Evolutionary conservation across 495 filamentous ascomycete genomes (phyloP).

Genomic region (Wilcoxina mikolae): DNA sequence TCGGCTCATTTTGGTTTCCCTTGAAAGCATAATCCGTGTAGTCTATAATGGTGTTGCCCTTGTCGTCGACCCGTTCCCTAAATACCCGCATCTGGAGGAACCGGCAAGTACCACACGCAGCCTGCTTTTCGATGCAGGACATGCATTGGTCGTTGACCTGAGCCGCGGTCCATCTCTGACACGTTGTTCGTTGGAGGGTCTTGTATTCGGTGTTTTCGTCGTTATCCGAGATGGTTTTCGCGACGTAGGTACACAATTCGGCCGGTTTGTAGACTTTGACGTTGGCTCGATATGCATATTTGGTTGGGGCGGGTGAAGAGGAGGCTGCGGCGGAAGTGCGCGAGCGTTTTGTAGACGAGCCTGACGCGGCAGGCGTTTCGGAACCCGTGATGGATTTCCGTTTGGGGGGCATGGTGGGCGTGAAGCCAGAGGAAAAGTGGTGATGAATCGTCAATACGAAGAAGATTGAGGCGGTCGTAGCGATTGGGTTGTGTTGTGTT

Average conservation of each 20-base stretch:
- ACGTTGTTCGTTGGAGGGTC: background rate
- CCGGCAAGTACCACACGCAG: conserved; percentile 16
- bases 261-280: background rate
- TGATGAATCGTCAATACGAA: no score
- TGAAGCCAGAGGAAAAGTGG: no score
- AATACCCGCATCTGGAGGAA: conserved; percentile 21
- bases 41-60: background rate
- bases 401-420: no score
- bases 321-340: no score
- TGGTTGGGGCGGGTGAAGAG: no score
- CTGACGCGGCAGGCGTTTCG: no score
- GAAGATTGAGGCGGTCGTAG: no score
- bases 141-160: conserved; percentile 14
- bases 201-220: background rate
- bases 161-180: background rate
- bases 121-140: conserved; percentile 22
- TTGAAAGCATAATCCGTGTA: conserved; percentile 12
- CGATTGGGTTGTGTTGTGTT: no score
- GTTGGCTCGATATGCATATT: no score
- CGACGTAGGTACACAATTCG: background rate
- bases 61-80: conserved; percentile 1
- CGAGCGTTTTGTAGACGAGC: no score
- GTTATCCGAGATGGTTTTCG: background rate
- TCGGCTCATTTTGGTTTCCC: conserved; percentile 6
- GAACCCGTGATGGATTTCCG: no score